These are phyloP conservation scores for Candida smagusa DNA, from an alignment of 1,139 yeast species.

Conservation along the genomic window DNA sequence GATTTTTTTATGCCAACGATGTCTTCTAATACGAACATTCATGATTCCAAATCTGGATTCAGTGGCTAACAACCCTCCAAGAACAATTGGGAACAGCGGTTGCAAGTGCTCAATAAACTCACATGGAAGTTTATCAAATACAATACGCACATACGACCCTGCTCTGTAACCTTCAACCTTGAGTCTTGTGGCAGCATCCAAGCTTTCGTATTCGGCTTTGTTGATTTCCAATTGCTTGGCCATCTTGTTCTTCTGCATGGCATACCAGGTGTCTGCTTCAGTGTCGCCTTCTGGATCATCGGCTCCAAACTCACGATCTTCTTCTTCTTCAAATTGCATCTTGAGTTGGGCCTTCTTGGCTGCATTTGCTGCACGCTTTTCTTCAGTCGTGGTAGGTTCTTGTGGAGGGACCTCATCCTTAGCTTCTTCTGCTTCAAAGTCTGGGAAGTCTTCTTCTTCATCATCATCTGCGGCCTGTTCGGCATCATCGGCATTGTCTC, in stretches of 20 bases:
- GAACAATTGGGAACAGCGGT: conserved; percentile 77
- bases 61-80: conserved; percentile 88
- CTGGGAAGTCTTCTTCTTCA: conserved; percentile 49
- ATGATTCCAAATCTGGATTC: conserved; percentile 92
- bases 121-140: conserved; percentile 80
- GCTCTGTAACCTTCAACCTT: conserved; percentile 90
- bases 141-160: conserved; percentile 90
- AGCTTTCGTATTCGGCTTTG: conserved; percentile 67
- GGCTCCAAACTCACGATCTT: conserved; percentile 71
- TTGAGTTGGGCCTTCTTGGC: conserved; percentile 85
- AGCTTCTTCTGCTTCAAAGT: conserved; percentile 54
- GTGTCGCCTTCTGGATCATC: conserved; percentile 73
- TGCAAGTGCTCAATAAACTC: conserved; percentile 86
- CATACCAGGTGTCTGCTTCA: conserved; percentile 95
- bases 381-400: conserved; percentile 52
- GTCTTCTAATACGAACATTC: conserved; percentile 93
- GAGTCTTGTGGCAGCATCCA: conserved; percentile 74
- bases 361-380: conserved; percentile 78
- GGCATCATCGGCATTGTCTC: conserved; percentile 10
- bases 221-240: conserved; percentile 95
- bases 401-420: conserved; percentile 34
- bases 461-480: conserved; percentile 24
- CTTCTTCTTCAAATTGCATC: conserved; percentile 89
- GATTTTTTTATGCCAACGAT: conserved; percentile 98
- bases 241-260: conserved; percentile 93